These are phyloP conservation scores for Hanseniaspora jakobsenii DNA, from an alignment of 805 yeast species.

Conservation along the genomic window DNA sequence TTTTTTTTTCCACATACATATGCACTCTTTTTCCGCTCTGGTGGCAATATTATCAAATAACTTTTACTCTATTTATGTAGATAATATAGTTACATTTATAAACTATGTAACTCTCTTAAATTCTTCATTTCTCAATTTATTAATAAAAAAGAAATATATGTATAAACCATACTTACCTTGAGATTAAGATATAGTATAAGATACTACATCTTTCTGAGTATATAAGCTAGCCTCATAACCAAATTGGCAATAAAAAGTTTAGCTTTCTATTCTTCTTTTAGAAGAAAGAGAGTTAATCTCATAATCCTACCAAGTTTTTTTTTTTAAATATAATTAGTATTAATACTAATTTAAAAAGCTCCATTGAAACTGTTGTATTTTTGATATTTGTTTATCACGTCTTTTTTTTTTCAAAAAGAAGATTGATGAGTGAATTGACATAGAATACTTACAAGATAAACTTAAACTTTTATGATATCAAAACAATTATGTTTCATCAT, in stretches of 20 bases:
- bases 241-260: constrained; percentile 7
- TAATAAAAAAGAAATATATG: not conserved
- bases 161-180: constrained; percentile 16
- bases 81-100: too few relatives aligned
- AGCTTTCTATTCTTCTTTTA: not conserved
- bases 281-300: not conserved
- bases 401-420: not conserved
- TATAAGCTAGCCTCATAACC: constrained; percentile 1
- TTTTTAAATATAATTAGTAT: too few relatives aligned
- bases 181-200: constrained; percentile 11
- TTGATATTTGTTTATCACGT: not conserved
- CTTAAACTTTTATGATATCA: constrained; percentile 10
- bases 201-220: constrained; percentile 6
- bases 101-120: not conserved
- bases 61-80: too few relatives aligned
- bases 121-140: not conserved
- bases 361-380: constrained; percentile 9
- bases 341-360: too few relatives aligned
- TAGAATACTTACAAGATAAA: constrained; percentile 10
- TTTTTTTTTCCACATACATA: too few relatives aligned
- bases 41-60: too few relatives aligned
- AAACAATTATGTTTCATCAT: not conserved
- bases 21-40: too few relatives aligned
- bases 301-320: constrained; percentile 10
- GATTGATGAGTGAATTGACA: not conserved